phyloP scores from a whole-genome alignment of 2,329 filamentous ascomycete genomes.

The Trichoderma afroharzianum region DNA sequence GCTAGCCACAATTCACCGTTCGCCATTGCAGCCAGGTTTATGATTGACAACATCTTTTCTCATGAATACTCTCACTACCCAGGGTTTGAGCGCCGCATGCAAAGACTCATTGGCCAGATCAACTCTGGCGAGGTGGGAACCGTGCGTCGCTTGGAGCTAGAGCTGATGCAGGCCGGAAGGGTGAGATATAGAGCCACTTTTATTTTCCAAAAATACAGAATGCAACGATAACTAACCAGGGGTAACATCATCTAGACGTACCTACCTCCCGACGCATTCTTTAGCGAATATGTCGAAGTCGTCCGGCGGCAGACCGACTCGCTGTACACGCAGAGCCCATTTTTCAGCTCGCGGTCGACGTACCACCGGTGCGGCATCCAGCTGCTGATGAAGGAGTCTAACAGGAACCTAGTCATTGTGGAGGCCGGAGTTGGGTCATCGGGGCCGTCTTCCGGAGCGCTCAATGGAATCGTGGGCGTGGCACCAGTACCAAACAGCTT shows the following conservation, averaged over 20 bases:
- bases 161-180: conserved; percentile 49
- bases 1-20: conserved; percentile 32
- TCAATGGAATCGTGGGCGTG: conserved; percentile 1
- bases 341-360: conserved; percentile 31
- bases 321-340: conserved; percentile 36
- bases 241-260: conserved; percentile 26
- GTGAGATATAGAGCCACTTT: conserved; percentile 31
- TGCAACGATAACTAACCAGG: conserved; percentile 18
- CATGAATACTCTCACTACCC: conserved; percentile 32
- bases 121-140: conserved; percentile 37
- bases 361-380: conserved; percentile 43
- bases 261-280: conserved; percentile 36
- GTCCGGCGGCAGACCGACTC: conserved; percentile 42
- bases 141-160: conserved; percentile 48
- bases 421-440: background rate
- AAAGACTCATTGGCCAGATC: conserved; percentile 35
- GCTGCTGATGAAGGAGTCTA: conserved; percentile 34
- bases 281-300: conserved; percentile 39
- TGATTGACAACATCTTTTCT: conserved; percentile 36
- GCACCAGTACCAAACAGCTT: conserved; percentile 25
- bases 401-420: background rate
- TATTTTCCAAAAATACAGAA: background rate
- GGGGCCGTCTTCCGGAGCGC: background rate
- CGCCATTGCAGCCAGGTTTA: conserved; percentile 31
- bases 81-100: conserved; percentile 33